Evolutionary conservation across 257 asterid species (phyloP), one percentile per base, ranked within the genome.

Genomic region (Eustoma russellianum): DNA sequence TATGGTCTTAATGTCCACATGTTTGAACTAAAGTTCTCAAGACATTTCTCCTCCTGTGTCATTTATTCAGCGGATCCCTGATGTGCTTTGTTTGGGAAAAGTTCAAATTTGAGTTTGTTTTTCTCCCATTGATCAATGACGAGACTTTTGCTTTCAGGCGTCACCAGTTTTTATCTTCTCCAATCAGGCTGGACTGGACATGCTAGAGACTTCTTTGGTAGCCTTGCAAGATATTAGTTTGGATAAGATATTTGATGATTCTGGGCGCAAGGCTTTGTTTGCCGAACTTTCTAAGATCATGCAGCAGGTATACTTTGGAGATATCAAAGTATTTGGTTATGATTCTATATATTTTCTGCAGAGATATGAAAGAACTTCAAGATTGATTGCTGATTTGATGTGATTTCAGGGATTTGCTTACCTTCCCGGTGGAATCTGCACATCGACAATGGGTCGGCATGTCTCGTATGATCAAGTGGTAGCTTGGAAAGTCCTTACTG

Each of bases 371-470:
- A 19, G 10, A 12, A 7, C 17, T 24, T 24, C 30, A 24, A 24
- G 30, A 24, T 24, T 24, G 3, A 2, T 12, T 2, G 12, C 13
- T 13, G 6, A 40, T 14, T 6, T 24, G 2, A 48, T 49, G 16
- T 17, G 33, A 17, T 44, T 8, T 38, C 72, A 92, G 97, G 99
- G 97, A 38, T 83, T 70, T 17, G 69, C 92, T 0, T 79, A 71
- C 71, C 67, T 93, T 77, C 89, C 99, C 0, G 96, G 89, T 34
- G 97, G 97, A 4, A 69, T 93, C 41, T 88, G 97, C 77, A 66
- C 79, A 79, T 93, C 99, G 46, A 84, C 95, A 8, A 93, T 93
- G 99, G 99, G 99, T 4, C 93, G 99, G 5, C 97, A 85, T n/a
- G 72, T 80, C 24, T 83, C 99, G 0, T 93, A 74, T 33, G 99